Evolutionary conservation across 257 asterid genomes (phyloP).

Genomic region (Solanum acaule): DNA sequence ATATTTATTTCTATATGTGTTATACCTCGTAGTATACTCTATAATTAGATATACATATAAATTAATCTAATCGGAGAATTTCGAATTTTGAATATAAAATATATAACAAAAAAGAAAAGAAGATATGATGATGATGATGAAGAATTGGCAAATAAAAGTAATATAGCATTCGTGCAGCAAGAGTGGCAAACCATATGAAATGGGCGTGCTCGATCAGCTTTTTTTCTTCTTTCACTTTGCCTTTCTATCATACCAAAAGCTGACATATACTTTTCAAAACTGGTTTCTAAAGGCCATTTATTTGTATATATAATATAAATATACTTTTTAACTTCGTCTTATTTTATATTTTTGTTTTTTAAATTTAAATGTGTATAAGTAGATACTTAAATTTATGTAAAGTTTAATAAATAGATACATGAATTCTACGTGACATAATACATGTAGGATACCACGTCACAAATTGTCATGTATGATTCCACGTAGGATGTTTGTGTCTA

Average conservation of each 20-base stretch:
- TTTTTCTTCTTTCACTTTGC: too few relatives aligned
- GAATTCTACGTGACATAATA: too few relatives aligned
- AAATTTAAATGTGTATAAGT: too few relatives aligned
- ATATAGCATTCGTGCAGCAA: background rate
- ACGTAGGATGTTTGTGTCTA: accelerated
- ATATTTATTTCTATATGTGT: background rate
- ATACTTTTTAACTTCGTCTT: too few relatives aligned
- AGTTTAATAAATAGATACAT: too few relatives aligned
- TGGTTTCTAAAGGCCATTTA: background rate
- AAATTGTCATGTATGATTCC: too few relatives aligned
- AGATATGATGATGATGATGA: background rate
- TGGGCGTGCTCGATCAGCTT: background rate
- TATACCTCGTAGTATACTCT: background rate
- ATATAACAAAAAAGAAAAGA: background rate
- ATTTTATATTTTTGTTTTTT: too few relatives aligned
- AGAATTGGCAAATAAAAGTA: background rate
- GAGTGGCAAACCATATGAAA: conserved; percentile 7
- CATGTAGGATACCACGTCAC: too few relatives aligned
- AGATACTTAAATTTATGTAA: too few relatives aligned
- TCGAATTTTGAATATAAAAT: too few relatives aligned
- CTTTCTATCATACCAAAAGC: background rate
- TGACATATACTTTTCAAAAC: background rate
- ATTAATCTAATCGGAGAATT: background rate
- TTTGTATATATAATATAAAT: background rate
- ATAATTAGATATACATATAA: background rate